Base-by-base conservation (phyloP, 1,284 basidiomycete genomes). In the Nidula niveotomentosa region DNA sequence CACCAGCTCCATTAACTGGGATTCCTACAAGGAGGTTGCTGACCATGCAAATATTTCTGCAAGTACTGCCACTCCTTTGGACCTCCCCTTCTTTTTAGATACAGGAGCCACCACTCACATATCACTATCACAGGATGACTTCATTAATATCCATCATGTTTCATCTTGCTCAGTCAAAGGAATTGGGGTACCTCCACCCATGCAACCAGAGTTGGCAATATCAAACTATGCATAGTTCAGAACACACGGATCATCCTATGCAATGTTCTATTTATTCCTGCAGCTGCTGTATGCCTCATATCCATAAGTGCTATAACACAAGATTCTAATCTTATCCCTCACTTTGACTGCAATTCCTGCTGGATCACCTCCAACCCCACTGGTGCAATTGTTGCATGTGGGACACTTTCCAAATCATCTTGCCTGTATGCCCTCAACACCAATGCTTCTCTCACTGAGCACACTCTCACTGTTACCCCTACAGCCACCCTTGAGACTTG, bases 141-240 rank as follows among this genome's bases (percentile, higher is more conserved):
- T 76, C 58, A 33, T 54, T 2, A 43, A 49, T 0, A 56, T 76
- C 0, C 49, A 37, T 1, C 53, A 65, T 0, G 70, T 73, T 34
- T 6, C 61, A 1, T 59, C 64, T 7, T 55, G 60, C 1, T 36
- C 56, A 0, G 62, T 76, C 5, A 56, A 59, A 23, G 70, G 72
- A 0, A 58, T 75, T 4, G 67, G 69, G 67, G 72, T 0, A 68
- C 69, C 0, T 53, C 56, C 3, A 69, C 74, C 39, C 56, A 55
- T 12, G 68, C 70, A 0, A 50, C 64, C 7, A 69, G 67, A 0
- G 56, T 69, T 2, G 72, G 74, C 0, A 56, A 56, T 7, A 64
- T 76, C 18, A 52, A 57, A 2, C 63, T 74, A 1, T 18, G 35
- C 3, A 45, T 70, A 12, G 58, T 57, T 1, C 45, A 51, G 7